These are phyloP conservation scores for Hanseniaspora guilliermondii DNA, from an alignment of 805 yeast species.

Conservation along the genomic window DNA sequence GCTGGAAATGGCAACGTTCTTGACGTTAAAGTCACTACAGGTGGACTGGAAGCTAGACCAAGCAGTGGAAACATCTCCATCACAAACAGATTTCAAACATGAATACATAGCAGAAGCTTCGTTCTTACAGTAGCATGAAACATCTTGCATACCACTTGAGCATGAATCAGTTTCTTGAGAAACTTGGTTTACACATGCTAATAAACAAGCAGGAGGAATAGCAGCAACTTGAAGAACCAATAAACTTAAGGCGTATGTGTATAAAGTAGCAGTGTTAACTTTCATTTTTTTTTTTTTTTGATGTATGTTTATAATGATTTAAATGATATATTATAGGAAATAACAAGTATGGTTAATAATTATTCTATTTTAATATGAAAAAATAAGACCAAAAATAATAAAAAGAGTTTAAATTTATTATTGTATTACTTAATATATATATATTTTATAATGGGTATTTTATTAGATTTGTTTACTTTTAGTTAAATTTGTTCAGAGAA, in stretches of 20 bases:
- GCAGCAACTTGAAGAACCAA: constrained; percentile 31
- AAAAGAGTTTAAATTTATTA: no score
- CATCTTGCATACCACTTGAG: constrained; percentile 42
- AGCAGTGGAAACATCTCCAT: constrained; percentile 49
- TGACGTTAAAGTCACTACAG: constrained; percentile 36
- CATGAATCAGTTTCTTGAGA: constrained; percentile 42
- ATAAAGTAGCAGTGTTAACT: background rate
- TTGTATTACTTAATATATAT: no score
- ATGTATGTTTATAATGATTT: background rate
- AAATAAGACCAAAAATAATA: no score
- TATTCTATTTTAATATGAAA: no score
- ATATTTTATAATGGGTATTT: no score
- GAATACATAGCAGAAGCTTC: constrained; percentile 41
- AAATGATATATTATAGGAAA: background rate
- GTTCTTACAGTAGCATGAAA: constrained; percentile 54
- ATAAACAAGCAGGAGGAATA: constrained; percentile 82
- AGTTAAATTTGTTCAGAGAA: no score
- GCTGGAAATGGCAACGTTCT: constrained; percentile 23
- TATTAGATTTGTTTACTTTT: no score
- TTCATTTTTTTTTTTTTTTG: background rate
- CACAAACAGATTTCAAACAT: constrained; percentile 62
- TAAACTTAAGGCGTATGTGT: constrained; percentile 14
- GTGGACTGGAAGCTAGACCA: constrained; percentile 41
- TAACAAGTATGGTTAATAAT: background rate
- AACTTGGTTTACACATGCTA: constrained; percentile 76